Base-by-base conservation (phyloP, 208 protist species). In the Wallacemonas sp. region DNA sequence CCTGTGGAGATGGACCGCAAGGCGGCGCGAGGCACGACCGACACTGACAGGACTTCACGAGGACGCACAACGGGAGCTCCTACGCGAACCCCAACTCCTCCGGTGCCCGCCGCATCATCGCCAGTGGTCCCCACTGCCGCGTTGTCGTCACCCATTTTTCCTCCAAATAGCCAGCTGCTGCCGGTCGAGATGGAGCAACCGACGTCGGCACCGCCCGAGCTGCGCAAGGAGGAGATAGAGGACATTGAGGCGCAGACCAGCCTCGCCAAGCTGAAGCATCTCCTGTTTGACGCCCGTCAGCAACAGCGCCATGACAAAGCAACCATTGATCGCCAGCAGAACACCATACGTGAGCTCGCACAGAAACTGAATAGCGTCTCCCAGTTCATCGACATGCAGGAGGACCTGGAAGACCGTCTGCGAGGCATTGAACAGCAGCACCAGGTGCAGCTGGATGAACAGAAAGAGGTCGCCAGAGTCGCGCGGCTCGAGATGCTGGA, bases 401-500 rank as follows among this genome's bases (percentile, higher is more conserved):
- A 87, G 15, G 68, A 80, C 39, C 61, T 86, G 10, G 53, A 82
- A n/a, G 70, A 73, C 17, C 67, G 85, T 39, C 34, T 93, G 38
- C 60, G 80, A 15, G 59, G n/a, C 48, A 54, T 93, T 59, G 45
- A 77, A 45, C 62, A 65, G 8, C 29, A 52, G 9, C 66, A 66
- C 19, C 41, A 66, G 9, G 75, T 66, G 24, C 76, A 87, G 44
- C 19, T 71, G 12, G 60, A 46, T 22, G 24, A 45, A 21, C 68
- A 76, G 41, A 55, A 65, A 30, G 62, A 71, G 9, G 76, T 69
- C 36, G 63, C 68, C 27, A 68, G 48, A 2, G 10, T 45, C 2
- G 68, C 78, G 15, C 73, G 84, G 9, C 63, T 93, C 19, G 70
- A 81, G n/a, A 80, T 84, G 59, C 76, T 95, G 34, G 88, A 93